Conservation (phyloP, 2,329 filamentous ascomycete species). For the Monilinia fructigena region DNA sequence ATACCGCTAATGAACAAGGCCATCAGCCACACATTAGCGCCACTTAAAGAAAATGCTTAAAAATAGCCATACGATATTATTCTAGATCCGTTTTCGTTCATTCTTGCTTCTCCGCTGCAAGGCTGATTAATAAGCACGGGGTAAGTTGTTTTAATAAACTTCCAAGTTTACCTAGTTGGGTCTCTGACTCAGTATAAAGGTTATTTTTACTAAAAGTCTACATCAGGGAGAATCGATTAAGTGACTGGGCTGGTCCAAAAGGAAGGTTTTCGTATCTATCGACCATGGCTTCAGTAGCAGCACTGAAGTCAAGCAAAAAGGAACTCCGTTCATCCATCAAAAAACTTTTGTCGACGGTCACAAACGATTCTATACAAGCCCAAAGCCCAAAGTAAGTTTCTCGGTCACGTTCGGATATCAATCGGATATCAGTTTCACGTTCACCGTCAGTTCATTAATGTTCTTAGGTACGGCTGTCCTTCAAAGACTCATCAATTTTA, state of each 20-base stretch:
- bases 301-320: conserved; percentile 69
- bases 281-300: conserved; percentile 34
- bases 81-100: background rate
- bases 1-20: conserved; percentile 13
- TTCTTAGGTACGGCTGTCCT: conserved; percentile 62
- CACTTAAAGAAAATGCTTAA: background rate
- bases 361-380: conserved; percentile 57
- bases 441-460: conserved; percentile 23
- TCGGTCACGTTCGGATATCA: background rate
- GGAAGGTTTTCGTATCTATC: background rate
- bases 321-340: conserved; percentile 72
- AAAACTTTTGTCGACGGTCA: conserved; percentile 58
- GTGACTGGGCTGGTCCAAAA: background rate
- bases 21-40: conserved; percentile 18
- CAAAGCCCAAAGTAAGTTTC: conserved; percentile 71
- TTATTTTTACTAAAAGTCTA: no score
- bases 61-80: no score
- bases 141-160: conserved; percentile 4
- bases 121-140: conserved; percentile 6
- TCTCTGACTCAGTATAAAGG: no score
- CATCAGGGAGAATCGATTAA: background rate
- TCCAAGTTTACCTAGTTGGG: no score
- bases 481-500: conserved; percentile 62
- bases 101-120: background rate
- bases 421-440: conserved; percentile 20